Conservation (phyloP, 225 moss, liverwort and hornwort genomes). For the Neckera pumila region DNA sequence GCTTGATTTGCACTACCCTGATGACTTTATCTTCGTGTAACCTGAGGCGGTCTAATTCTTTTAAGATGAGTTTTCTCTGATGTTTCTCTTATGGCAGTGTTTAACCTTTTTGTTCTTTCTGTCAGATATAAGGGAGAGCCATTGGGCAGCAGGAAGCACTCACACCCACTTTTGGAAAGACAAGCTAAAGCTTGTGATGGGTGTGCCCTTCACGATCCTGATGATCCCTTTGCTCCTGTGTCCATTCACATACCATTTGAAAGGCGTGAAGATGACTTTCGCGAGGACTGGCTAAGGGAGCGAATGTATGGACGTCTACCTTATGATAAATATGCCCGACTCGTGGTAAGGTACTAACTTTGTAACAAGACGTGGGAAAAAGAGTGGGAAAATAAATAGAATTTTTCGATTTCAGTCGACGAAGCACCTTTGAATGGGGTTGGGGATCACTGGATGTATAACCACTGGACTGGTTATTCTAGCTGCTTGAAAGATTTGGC, state of each 20-base stretch:
- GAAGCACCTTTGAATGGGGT: not conserved
- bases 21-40: not conserved
- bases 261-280: constrained; percentile 54
- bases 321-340: constrained; percentile 66
- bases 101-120: not conserved
- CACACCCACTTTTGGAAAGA: constrained; percentile 40
- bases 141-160: constrained; percentile 29
- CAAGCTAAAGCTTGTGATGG: constrained; percentile 74
- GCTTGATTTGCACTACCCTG: not conserved
- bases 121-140: constrained; percentile 48
- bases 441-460: not conserved
- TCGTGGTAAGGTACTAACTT: constrained; percentile 57
- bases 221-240: constrained; percentile 48
- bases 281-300: constrained; percentile 81
- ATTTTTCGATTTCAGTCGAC: not conserved
- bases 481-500: not conserved
- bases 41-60: not conserved
- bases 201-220: constrained; percentile 45
- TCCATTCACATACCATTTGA: constrained; percentile 63
- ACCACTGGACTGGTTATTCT: not conserved
- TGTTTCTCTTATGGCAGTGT: not conserved
- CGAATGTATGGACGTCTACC: constrained; percentile 90
- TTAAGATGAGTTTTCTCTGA: not conserved
- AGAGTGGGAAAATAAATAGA: not conserved
- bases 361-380: not conserved